A percentile compares a stretch with the other conserved stretches of the same genome.
These are phyloP conservation scores for Exophiala xenobiotica DNA, from an alignment of 2,329 filamentous ascomycete species.

Conservation along the genomic window DNA sequence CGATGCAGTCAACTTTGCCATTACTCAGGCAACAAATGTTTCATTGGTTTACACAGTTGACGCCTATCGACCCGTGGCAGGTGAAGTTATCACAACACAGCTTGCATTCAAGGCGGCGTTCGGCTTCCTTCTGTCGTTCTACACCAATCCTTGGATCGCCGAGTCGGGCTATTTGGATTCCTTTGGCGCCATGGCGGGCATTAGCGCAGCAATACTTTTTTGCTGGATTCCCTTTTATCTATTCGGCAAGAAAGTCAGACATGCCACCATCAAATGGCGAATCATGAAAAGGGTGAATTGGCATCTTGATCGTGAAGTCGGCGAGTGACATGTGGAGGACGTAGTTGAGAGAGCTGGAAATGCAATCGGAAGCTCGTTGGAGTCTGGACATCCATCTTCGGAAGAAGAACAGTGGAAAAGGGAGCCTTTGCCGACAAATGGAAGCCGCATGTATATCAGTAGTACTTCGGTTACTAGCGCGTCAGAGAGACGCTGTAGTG, in stretches of 20 bases:
- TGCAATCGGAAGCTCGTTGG: no score
- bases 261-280: slow-evolving; percentile 50
- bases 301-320: slow-evolving; percentile 56
- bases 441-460: no score
- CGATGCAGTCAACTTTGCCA: slow-evolving; percentile 53
- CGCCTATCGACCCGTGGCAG: slow-evolving; percentile 57
- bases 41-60: slow-evolving; percentile 60
- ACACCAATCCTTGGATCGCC: slow-evolving; percentile 60
- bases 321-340: slow-evolving; percentile 42
- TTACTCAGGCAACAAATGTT: slow-evolving; percentile 57
- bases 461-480: no score
- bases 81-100: slow-evolving; percentile 55
- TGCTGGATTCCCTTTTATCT: slow-evolving; percentile 54
- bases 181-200: slow-evolving; percentile 59
- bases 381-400: no score
- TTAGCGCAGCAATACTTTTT: slow-evolving; percentile 49
- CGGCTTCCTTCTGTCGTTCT: slow-evolving; percentile 60
- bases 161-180: slow-evolving; percentile 51
- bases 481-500: no score
- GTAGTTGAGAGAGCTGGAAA: no score
- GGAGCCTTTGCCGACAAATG: no score
- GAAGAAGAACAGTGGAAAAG: no score
- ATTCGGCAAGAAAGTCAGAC: slow-evolving; percentile 52
- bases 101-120: slow-evolving; percentile 58
- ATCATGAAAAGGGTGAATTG: slow-evolving; percentile 49